Conservation (phyloP, 2,329 filamentous ascomycete genomes). For the Didymella sp. region DNA sequence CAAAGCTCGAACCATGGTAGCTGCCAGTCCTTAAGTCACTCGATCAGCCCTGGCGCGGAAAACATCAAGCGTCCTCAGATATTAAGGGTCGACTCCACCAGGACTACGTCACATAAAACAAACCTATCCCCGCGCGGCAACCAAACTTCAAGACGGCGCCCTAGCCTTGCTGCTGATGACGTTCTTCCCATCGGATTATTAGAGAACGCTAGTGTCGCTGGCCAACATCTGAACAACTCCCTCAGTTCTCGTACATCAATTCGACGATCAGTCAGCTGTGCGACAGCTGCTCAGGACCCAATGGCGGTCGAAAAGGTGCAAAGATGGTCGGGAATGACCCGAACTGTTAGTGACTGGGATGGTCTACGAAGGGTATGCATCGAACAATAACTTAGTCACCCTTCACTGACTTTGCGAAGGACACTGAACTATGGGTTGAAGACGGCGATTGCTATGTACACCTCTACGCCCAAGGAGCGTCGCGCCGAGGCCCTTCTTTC, state of each 20-base stretch:
- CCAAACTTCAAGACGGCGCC: conserved; percentile 14
- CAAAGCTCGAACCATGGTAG: conserved; percentile 27
- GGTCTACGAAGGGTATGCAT: conserved; percentile 54
- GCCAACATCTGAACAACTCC: not conserved
- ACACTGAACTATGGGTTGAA: conserved; percentile 72
- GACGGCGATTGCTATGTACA: conserved; percentile 74
- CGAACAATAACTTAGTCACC: conserved; percentile 2
- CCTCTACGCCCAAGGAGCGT: conserved; percentile 70
- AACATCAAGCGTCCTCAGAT: not conserved
- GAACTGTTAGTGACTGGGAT: conserved; percentile 52
- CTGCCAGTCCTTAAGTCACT: conserved; percentile 9
- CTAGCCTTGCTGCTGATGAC: conserved; percentile 12
- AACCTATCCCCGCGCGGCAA: conserved; percentile 13
- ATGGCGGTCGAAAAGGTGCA: conserved; percentile 38
- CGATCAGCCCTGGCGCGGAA: not conserved
- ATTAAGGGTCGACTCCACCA: not conserved
- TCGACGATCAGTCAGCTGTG: conserved; percentile 30
- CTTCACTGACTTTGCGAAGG: conserved; percentile 56
- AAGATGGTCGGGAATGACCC: conserved; percentile 45
- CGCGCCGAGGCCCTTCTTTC: conserved; percentile 71
- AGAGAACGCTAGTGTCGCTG: conserved; percentile 4
- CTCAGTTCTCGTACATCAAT: conserved; percentile 3
- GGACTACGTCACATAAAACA: conserved; percentile 6
- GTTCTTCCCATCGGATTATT: not conserved
- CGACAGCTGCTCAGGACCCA: conserved; percentile 24